These are phyloP conservation scores for Stellera chamaejasme DNA, from an alignment of 345 rosid species.

Conservation along the genomic window DNA sequence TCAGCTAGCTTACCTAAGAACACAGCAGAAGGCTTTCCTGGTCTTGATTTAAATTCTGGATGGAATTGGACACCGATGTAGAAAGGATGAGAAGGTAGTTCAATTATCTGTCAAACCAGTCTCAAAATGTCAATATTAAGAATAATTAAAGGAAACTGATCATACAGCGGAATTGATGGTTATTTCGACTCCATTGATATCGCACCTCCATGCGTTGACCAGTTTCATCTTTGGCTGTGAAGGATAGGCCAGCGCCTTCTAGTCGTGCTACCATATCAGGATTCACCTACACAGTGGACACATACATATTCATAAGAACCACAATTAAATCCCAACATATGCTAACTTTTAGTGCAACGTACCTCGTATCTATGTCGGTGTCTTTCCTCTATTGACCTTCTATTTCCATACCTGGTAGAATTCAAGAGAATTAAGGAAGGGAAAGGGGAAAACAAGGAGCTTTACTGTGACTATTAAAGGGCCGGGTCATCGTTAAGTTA, in stretches of 20 bases:
- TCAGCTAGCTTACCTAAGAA: slow-evolving; percentile 50
- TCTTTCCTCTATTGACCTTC: slow-evolving; percentile 67
- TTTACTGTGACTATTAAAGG: neutral
- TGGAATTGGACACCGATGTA: slow-evolving; percentile 86
- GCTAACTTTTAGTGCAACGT: slow-evolving; percentile 6
- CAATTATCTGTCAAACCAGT: slow-evolving; percentile 44
- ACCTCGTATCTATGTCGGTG: slow-evolving; percentile 99
- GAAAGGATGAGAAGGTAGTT: slow-evolving; percentile 64
- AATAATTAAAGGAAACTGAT: neutral
- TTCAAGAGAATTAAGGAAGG: neutral
- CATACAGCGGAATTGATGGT: neutral
- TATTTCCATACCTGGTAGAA: slow-evolving; percentile 62
- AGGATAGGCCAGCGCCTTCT: slow-evolving; percentile 72
- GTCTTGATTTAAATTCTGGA: slow-evolving; percentile 95
- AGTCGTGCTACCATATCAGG: slow-evolving; percentile 67
- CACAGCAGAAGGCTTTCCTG: slow-evolving; percentile 82
- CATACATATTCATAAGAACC: slow-evolving; percentile 4
- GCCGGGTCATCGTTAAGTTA: neutral
- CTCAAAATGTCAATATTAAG: slow-evolving; percentile 11
- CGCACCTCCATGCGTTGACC: slow-evolving; percentile 85
- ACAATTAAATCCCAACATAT: neutral
- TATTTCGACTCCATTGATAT: neutral
- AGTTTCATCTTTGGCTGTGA: slow-evolving; percentile 87
- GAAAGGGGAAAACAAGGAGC: too few species aligned
- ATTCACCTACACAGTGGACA: slow-evolving; percentile 53